Conservation (phyloP, 345 rosid genomes). For the Eucalyptus cladocalyx region DNA sequence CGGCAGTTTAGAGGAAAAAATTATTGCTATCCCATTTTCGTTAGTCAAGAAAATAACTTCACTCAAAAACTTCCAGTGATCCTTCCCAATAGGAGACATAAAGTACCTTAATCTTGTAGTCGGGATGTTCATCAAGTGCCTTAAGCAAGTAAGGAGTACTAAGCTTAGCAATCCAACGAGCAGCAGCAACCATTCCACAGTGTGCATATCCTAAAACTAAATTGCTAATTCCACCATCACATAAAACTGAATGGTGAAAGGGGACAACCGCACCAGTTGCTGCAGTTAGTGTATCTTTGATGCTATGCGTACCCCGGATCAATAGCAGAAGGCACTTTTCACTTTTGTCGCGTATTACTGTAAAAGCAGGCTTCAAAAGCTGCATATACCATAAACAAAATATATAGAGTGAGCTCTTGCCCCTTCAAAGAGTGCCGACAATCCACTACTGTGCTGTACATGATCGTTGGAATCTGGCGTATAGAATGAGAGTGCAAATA, state of each 20-base stretch:
- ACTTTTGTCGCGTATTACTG: constrained; percentile 59
- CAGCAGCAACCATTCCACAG: constrained; percentile 99
- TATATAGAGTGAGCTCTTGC: background rate
- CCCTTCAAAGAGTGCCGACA: background rate
- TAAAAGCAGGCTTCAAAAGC: constrained; percentile 96
- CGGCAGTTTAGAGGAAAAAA: background rate
- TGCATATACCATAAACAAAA: constrained; percentile 12
- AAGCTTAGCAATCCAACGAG: constrained; percentile 95
- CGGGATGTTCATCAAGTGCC: constrained; percentile 62
- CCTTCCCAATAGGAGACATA: background rate
- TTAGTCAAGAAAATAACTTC: background rate
- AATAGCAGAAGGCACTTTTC: constrained; percentile 62
- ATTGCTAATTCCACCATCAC: constrained; percentile 93
- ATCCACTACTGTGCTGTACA: background rate
- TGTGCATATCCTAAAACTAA: constrained; percentile 96
- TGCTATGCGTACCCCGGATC: constrained; percentile 96
- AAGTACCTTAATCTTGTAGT: constrained; percentile 65
- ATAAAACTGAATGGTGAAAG: constrained; percentile 91
- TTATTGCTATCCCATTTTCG: background rate
- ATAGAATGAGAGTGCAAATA: background rate
- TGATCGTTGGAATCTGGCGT: background rate
- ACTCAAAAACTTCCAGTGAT: background rate
- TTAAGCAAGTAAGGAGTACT: constrained; percentile 69
- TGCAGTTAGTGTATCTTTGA: constrained; percentile 94
- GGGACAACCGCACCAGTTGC: constrained; percentile 98